Base-by-base conservation (phyloP, 257 asterid genomes). In the Solanum chiquidenum region DNA sequence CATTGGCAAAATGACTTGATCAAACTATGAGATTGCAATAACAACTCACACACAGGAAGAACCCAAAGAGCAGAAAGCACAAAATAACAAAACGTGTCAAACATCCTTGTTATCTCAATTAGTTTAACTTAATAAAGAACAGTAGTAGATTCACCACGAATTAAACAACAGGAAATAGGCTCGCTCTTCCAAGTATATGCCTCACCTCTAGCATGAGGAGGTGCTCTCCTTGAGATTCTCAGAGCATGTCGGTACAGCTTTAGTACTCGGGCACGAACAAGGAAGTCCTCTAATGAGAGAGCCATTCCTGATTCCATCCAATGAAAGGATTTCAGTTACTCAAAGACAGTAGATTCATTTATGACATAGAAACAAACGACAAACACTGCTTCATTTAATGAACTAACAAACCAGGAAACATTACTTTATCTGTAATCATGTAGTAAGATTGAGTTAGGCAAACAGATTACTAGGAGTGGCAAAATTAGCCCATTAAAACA, bases 241-340 rank as follows among this genome's bases (percentile, higher is more conserved):
- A 95, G 94, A 90, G 98, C 95, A 34, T 94, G 96, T 84, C 98
- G 90, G 93, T 95, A 97, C 71, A 95, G 95, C 93, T 92, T 95
- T 66, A 95, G 89, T 85, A 97, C 98, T 90, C 94, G 92, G 86
- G 97, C 97, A 72, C 99, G 95, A 80, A 95, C 92, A 66, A 97
- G 96, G 82, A 97, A 97, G 85, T 93, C 98, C 92, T 94, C 96
- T 90, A 96, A 89, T 12, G 89, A 69, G 91, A 88, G 88, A 83
- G 38, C 91, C 98, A 93, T 94, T 66, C 77, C 90, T n/a, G 34
- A 18, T 55, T 79, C 91, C 87, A 87, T 40, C 46, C 58, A 76
- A 76, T 40, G 12, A 55, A 55, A 55, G 64, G 64, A n/a, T 55
- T 55, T 55, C 64, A 55, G 64, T 18, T 55, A 55, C 64, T 55